Conservation (phyloP, 83 land plant genomes). For the Picea abies region DNA sequence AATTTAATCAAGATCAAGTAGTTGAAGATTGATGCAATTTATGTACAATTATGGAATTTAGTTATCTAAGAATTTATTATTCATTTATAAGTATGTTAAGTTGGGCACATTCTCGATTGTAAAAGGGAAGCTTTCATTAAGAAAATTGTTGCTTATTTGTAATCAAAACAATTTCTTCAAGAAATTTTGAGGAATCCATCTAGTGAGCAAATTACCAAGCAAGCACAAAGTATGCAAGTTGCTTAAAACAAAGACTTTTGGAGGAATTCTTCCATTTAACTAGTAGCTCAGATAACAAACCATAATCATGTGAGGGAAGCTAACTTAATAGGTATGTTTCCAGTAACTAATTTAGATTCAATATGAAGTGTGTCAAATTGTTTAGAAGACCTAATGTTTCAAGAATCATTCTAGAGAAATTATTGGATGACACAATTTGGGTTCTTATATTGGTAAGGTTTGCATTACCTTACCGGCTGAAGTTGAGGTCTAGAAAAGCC, state of each 20-base stretch:
- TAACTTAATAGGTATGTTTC: neutral
- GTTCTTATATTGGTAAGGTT: neutral
- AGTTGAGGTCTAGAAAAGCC: neutral
- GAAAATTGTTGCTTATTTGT: constrained; percentile 41
- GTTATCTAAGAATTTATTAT: constrained; percentile 39
- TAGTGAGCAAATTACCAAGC: neutral
- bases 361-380: neutral
- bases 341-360: neutral
- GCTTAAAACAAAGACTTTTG: neutral
- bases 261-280: constrained; percentile 9
- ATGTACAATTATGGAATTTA: constrained; percentile 28
- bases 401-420: neutral
- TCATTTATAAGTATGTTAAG: constrained; percentile 37
- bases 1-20: neutral
- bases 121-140: constrained; percentile 41
- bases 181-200: neutral
- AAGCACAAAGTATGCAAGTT: neutral
- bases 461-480: neutral
- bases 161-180: constrained; percentile 17
- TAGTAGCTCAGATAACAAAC: neutral
- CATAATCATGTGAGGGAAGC: neutral
- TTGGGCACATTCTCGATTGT: constrained; percentile 29
- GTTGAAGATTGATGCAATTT: neutral
- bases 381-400: neutral
- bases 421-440: neutral